These are phyloP conservation scores for Blastocystis sp. DNA, from an alignment of 352 stramenopile species.

Conservation along the genomic window DNA sequence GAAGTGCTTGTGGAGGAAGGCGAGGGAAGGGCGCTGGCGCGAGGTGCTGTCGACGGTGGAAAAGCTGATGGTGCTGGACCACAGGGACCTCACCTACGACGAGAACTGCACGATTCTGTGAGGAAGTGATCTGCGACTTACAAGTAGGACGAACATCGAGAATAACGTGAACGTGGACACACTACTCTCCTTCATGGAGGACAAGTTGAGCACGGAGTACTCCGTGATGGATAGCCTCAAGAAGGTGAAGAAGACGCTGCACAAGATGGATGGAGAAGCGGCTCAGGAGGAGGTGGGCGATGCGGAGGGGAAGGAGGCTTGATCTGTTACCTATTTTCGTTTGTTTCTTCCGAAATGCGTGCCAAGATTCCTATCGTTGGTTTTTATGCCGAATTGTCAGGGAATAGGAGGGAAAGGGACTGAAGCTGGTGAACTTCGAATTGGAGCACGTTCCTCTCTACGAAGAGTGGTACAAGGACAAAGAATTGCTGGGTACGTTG, in stretches of 20 bases:
- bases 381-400: neutral
- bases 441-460: conserved; percentile 62
- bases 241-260: conserved; percentile 6
- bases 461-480: conserved; percentile 68
- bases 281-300: neutral
- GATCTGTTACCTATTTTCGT: neutral
- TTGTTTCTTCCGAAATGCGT: neutral
- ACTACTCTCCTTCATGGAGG: conserved; percentile 6
- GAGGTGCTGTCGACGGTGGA: neutral
- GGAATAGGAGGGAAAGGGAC: conserved; percentile 60
- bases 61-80: conserved; percentile 56
- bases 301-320: neutral
- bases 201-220: neutral
- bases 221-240: neutral
- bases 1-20: conserved; percentile 27
- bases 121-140: neutral
- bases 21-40: neutral
- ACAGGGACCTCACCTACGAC: conserved; percentile 34
- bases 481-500: conserved; percentile 39
- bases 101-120: conserved; percentile 48
- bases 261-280: neutral
- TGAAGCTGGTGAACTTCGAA: conserved; percentile 67
- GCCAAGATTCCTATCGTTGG: conserved; percentile 53
- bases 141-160: conserved; percentile 48
- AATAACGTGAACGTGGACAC: conserved; percentile 35